Conservation (phyloP, 148 eudicot genomes). For the Nepenthes mirabilis region DNA sequence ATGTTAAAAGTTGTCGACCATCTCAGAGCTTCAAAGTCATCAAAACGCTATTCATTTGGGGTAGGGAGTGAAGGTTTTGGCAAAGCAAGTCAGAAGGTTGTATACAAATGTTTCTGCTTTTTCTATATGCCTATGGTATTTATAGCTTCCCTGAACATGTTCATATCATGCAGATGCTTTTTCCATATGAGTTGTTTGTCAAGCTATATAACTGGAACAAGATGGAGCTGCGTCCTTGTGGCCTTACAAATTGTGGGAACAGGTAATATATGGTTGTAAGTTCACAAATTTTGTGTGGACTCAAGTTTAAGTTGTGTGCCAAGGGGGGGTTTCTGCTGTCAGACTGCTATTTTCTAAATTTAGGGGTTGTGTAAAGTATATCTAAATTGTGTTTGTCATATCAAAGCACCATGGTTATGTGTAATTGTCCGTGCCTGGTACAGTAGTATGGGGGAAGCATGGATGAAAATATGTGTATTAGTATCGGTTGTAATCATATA, state of each 20-base stretch:
- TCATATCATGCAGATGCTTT: slow-evolving; percentile 42
- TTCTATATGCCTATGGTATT: background rate
- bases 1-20: slow-evolving; percentile 42
- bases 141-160: background rate
- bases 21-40: slow-evolving; percentile 28
- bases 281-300: background rate
- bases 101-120: slow-evolving; percentile 1
- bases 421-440: no score
- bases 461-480: no score
- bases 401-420: no score
- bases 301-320: background rate
- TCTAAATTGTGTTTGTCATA: no score
- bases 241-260: slow-evolving; percentile 77
- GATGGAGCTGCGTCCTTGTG: slow-evolving; percentile 61
- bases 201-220: slow-evolving; percentile 77
- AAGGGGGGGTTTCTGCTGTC: background rate
- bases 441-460: no score
- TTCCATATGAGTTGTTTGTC: slow-evolving; percentile 66
- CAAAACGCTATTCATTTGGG: slow-evolving; percentile 18
- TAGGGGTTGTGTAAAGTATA: no score
- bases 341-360: background rate
- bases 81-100: slow-evolving; percentile 37
- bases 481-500: no score
- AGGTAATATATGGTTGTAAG: slow-evolving; percentile 26
- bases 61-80: slow-evolving; percentile 26